These are phyloP conservation scores for Phialophora verrucosa DNA, from an alignment of 2,329 filamentous ascomycete species.

Conservation along the genomic window DNA sequence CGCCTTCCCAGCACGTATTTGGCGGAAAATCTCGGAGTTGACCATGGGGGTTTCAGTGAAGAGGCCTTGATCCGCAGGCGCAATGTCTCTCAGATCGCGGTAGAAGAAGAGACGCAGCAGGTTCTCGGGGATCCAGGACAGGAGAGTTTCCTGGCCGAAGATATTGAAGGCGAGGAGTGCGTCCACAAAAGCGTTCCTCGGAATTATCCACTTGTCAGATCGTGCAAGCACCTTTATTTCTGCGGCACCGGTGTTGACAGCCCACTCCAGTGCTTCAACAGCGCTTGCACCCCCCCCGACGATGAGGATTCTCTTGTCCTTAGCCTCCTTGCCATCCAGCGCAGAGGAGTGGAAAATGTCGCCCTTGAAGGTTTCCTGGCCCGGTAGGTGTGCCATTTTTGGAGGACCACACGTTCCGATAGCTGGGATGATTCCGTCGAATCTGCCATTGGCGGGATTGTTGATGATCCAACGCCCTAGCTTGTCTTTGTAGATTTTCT, in stretches of 20 bases:
- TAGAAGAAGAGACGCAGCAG: conserved; percentile 81
- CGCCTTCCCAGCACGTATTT: conserved; percentile 72
- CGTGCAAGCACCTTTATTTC: conserved; percentile 76
- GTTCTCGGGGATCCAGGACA: conserved; percentile 79
- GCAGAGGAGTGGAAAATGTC: conserved; percentile 76
- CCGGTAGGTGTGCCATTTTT: conserved; percentile 72
- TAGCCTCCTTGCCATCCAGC: conserved; percentile 73
- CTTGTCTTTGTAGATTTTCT: conserved; percentile 71
- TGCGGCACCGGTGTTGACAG: conserved; percentile 67
- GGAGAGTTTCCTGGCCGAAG: conserved; percentile 74
- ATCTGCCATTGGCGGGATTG: conserved; percentile 69
- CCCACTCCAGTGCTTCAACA: conserved; percentile 82
- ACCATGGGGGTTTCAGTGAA: conserved; percentile 88
- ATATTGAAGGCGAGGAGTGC: conserved; percentile 76
- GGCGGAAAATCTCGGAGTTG: conserved; percentile 78
- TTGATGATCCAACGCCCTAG: conserved; percentile 80
- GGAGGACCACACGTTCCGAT: conserved; percentile 81
- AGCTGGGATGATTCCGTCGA: conserved; percentile 78
- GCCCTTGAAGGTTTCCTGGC: conserved; percentile 74
- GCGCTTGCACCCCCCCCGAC: conserved; percentile 82
- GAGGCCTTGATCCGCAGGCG: conserved; percentile 71
- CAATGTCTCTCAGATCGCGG: conserved; percentile 75
- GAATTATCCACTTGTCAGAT: conserved; percentile 87
- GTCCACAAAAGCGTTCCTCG: conserved; percentile 76
- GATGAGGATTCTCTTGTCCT: conserved; percentile 75